phyloP scores from a whole-genome alignment of 139 green algal species.

The Mychonastes homosphaera region DNA sequence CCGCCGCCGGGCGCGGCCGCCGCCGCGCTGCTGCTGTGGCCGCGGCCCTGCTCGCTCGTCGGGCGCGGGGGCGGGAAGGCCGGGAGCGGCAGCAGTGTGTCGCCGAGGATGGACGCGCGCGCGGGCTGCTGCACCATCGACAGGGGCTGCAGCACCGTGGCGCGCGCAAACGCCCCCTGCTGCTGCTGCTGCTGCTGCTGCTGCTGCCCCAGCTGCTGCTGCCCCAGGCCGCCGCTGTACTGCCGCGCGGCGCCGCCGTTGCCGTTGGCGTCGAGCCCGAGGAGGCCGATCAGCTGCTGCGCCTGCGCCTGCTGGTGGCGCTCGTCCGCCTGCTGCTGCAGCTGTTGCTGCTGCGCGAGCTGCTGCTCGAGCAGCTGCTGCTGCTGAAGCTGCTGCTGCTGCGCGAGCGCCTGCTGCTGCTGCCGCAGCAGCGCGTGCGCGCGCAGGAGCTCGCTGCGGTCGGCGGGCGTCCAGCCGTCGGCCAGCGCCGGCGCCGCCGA shows the following conservation, averaged over 20 bases:
- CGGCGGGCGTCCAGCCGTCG: constrained; percentile 13
- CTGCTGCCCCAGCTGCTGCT: constrained; percentile 5
- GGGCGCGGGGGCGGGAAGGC: neutral
- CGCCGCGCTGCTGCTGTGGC: constrained; percentile 1
- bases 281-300: neutral
- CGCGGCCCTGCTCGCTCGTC: neutral
- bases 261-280: too few species aligned
- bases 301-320: neutral
- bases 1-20: neutral
- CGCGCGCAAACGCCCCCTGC: constrained; percentile 1
- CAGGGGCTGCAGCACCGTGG: neutral
- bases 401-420: constrained; percentile 5
- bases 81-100: neutral
- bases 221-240: neutral
- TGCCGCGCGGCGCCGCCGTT: too few species aligned
- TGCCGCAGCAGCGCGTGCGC: constrained; percentile 11
- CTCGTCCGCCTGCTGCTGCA: neutral
- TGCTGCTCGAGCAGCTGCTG: constrained; percentile 1
- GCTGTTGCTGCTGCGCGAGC: neutral
- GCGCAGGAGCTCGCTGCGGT: constrained; percentile 15
- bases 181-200: constrained; percentile 8
- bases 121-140: neutral
- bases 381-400: constrained; percentile 6
- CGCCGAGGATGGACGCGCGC: neutral
- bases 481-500: neutral